Conservation (phyloP, 805 yeast genomes). For the Metschnikowia cerradonensis region DNA sequence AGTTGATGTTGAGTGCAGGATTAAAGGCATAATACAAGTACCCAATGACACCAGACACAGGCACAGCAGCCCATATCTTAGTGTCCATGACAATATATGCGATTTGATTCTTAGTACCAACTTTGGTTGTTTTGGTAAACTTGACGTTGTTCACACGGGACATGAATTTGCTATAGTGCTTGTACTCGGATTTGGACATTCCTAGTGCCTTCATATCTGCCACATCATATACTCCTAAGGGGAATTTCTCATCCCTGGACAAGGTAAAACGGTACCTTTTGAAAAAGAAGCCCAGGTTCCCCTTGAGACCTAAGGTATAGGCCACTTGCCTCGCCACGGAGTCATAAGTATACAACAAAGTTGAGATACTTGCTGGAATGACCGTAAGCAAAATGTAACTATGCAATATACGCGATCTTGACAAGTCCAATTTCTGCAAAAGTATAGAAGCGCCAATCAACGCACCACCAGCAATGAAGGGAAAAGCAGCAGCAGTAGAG, state of each 20-base stretch:
- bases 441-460: slow-evolving; percentile 37
- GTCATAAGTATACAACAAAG: slow-evolving; percentile 25
- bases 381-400: slow-evolving; percentile 33
- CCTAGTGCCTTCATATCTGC: slow-evolving; percentile 1
- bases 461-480: slow-evolving; percentile 40
- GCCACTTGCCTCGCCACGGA: slow-evolving; percentile 23
- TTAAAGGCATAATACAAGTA: slow-evolving; percentile 15
- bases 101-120: slow-evolving; percentile 27
- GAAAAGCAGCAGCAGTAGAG: slow-evolving; percentile 37
- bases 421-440: slow-evolving; percentile 29
- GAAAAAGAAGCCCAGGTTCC: slow-evolving; percentile 23
- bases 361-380: slow-evolving; percentile 16
- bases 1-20: slow-evolving; percentile 10
- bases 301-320: slow-evolving; percentile 18
- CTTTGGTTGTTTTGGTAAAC: slow-evolving; percentile 20
- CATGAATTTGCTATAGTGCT: slow-evolving; percentile 12
- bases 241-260: slow-evolving; percentile 33
- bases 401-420: slow-evolving; percentile 29
- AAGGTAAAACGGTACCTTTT: slow-evolving; percentile 41
- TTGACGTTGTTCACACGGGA: slow-evolving; percentile 12
- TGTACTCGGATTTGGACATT: slow-evolving; percentile 6
- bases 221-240: slow-evolving; percentile 34
- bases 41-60: slow-evolving; percentile 13
- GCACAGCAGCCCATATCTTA: slow-evolving; percentile 14
- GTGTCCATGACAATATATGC: slow-evolving; percentile 20